Evolutionary conservation across 352 stramenopile species (phyloP), one percentile per base, ranked within the genome.

Genomic region (Phytophthora idaei): DNA sequence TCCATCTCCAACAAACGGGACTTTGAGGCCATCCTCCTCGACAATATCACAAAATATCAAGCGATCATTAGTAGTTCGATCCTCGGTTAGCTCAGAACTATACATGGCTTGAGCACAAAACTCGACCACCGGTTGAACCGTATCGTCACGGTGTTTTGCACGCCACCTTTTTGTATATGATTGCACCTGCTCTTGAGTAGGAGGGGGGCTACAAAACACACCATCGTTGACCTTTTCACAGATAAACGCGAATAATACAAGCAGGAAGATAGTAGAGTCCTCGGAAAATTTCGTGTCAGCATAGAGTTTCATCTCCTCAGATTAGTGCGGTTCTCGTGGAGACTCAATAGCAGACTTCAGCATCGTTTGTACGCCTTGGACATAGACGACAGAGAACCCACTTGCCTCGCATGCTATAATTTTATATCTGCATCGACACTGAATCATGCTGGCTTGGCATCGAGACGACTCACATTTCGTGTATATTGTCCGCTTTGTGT

Each of bases 401-500:
- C 4, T 51, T 29, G 45, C 11, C 45, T 51, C 45, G 11, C 45
- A 51, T 15, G 11, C 4, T 14, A 36, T 29, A 17, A 51, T 51
- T 34, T 51, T 51, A 11, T 51, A 51, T 15, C 45, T 8, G 9
- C 45, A 51, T 34, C 17, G 45, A 36, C 25, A 11, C 17, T 21
- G 17, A 21, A 21, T 21, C 17, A 15, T 4, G 25, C 45, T 34
- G 45, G 45, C 25, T 21, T 11, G 25, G 14, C 45, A 34, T 9
- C 45, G 25, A 51, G 21, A 21, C 2, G 45, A 37, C 5, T 36
- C 11, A 21, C 45, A 36, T 51, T 9, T 51, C 17, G 45, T 51
- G 45, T 51, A 36, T 17, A 51, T 17, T 21, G 25, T 51, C 10
- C 45, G 25, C 21, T 51, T 51, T 51, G 45, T 36, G 27, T 51